Conservation (phyloP, 768 basidiomycete genomes). For the Tephrocybe rancida region DNA sequence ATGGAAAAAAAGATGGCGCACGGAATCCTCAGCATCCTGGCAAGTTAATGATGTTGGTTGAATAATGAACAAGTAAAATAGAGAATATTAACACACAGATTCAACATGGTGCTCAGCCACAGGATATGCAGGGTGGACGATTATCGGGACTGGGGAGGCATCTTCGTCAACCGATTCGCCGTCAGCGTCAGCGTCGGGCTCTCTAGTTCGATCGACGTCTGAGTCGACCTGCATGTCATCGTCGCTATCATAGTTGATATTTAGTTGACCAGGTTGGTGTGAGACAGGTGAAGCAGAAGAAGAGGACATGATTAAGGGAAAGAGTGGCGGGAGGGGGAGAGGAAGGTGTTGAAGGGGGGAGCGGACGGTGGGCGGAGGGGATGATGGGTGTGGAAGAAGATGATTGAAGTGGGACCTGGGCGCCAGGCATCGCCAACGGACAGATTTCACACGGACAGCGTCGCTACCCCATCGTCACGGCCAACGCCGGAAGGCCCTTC, state of each 20-base stretch:
- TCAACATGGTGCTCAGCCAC: slow-evolving; percentile 33
- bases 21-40: slow-evolving; percentile 62
- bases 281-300: slow-evolving; percentile 33
- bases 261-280: slow-evolving; percentile 43
- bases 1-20: slow-evolving; percentile 34
- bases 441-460: slow-evolving; percentile 58
- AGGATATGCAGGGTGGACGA: slow-evolving; percentile 37
- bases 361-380: slow-evolving; percentile 28
- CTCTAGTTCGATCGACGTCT: slow-evolving; percentile 45
- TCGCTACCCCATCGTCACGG: slow-evolving; percentile 61
- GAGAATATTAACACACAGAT: slow-evolving; percentile 38
- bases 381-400: slow-evolving; percentile 39
- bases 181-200: slow-evolving; percentile 64
- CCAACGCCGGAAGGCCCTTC: slow-evolving; percentile 60
- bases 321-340: slow-evolving; percentile 11
- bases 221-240: slow-evolving; percentile 77
- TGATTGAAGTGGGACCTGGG: slow-evolving; percentile 46
- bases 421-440: slow-evolving; percentile 57
- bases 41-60: neutral
- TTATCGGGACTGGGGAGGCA: slow-evolving; percentile 34
- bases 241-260: slow-evolving; percentile 61
- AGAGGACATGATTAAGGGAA: slow-evolving; percentile 21
- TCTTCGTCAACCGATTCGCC: slow-evolving; percentile 65
- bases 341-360: slow-evolving; percentile 23
- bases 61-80: slow-evolving; percentile 13